Base-by-base conservation (phyloP, 179 eudicot genomes). In the Vitellaria paradoxa region DNA sequence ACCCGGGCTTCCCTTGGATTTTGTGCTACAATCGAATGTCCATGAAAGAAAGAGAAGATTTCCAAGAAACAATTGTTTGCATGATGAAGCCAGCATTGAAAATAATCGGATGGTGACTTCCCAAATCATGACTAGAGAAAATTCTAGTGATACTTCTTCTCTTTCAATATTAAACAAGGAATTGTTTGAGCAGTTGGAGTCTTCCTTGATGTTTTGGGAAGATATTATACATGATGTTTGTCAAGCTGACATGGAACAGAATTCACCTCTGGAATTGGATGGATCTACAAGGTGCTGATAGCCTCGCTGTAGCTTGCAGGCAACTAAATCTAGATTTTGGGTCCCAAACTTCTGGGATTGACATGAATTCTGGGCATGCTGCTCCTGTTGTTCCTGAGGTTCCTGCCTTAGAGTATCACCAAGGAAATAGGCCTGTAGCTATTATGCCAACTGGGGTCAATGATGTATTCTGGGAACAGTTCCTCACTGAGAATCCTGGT, bases 391-490 rank as follows among this genome's bases (percentile, higher is more conserved):
- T 60, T 76, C 67, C 77, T 59, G 88, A 80, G 61, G 76, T 75
- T 47, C 74, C 75, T 80, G 66, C 70, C 26, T n/a, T 45, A 60
- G 84, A 85, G 66, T 90, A 30, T 2, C 37, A 82, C 63, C 76
- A 79, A 60, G 85, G 65, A 81, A 78, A 77, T 49, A 81, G 72
- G 14, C 74, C 77, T 49, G 82, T 82, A n/a, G 77, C 85, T 21
- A 82, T 79, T 68, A 82, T 30, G 12, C 80, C 84, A 42, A 84
- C 86, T 9, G 86, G 92, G 65, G 98, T 81, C 45, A 93, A 93
- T 76, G 97, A 93, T 76, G 82, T 83, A 9, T 93, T 93, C 65
- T 93, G 97, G 97, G 94, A 90, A 72, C 94, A 91, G 55, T 90
- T 93, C 77, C 78, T 93, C 84, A 90, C 94, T 15, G 98, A 93